These are phyloP conservation scores for Oryza glumipatula DNA, from an alignment of 176 grass and related monocot genomes.

Conservation along the genomic window DNA sequence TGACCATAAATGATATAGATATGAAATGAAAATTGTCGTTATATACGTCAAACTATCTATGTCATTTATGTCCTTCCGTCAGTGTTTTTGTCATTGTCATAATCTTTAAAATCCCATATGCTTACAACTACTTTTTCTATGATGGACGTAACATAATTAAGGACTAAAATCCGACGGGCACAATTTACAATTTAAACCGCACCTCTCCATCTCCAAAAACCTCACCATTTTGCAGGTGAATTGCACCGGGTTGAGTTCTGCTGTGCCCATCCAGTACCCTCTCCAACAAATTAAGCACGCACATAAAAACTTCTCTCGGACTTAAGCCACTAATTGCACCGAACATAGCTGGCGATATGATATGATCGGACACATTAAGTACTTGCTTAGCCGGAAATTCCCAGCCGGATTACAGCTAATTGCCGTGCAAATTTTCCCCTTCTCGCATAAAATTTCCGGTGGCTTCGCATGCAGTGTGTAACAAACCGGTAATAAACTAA, in stretches of 20 bases:
- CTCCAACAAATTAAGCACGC: not conserved
- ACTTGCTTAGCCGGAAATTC: not conserved
- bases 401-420: not conserved
- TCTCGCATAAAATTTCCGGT: not conserved
- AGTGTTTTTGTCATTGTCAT: too few species aligned
- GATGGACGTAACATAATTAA: too few species aligned
- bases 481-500: not conserved
- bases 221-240: not conserved
- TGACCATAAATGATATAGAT: too few species aligned
- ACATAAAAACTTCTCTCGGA: not conserved
- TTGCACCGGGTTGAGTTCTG: not conserved
- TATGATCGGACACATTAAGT: not conserved
- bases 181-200: too few species aligned
- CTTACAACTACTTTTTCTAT: too few species aligned
- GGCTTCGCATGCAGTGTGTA: not conserved
- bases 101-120: fast-evolving
- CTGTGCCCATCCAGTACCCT: not conserved
- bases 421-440: not conserved
- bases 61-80: too few species aligned
- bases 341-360: not conserved
- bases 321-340: not conserved
- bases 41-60: too few species aligned
- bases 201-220: too few species aligned
- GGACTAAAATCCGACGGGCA: too few species aligned
- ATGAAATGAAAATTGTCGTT: too few species aligned